Percentiles rank a stretch among this genome's conserved stretches.
phyloP scores from a whole-genome alignment of 1,284 basidiomycete genomes.

The Fomitiporia mediterranea region DNA sequence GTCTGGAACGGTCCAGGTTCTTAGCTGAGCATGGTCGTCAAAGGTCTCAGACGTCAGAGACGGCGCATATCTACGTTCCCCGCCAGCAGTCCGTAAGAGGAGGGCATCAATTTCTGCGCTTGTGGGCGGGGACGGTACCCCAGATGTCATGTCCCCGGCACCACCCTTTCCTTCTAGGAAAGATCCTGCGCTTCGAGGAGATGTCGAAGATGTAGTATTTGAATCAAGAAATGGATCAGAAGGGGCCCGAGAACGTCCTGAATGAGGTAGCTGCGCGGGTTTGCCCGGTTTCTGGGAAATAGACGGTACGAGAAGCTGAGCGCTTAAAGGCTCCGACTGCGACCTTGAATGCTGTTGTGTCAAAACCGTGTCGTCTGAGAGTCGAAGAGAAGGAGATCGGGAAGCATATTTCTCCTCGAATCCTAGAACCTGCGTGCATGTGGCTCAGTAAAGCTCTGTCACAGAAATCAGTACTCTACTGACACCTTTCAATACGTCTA shows the following conservation, averaged over 20 bases:
- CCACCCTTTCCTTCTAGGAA: neutral
- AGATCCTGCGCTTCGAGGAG: conserved; percentile 39
- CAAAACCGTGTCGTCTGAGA: conserved; percentile 27
- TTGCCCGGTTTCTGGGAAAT: conserved; percentile 34
- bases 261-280: conserved; percentile 38
- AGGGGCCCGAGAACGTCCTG: conserved; percentile 63
- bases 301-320: conserved; percentile 34
- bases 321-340: conserved; percentile 44
- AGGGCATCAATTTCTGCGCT: conserved; percentile 13
- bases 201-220: conserved; percentile 53
- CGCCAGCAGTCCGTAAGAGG: conserved; percentile 12
- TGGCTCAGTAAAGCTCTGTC: conserved; percentile 13
- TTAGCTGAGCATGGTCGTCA: conserved; percentile 7
- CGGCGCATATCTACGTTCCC: conserved; percentile 11
- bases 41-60: conserved; percentile 13
- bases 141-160: neutral
- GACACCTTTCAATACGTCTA: conserved; percentile 78
- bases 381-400: conserved; percentile 23
- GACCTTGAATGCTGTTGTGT: conserved; percentile 46
- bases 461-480: conserved; percentile 29
- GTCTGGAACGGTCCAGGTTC: conserved; percentile 68
- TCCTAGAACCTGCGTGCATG: conserved; percentile 21
- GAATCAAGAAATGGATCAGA: conserved; percentile 78
- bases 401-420: conserved; percentile 21
- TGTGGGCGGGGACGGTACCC: conserved; percentile 7